Conservation (phyloP, 306 rosid species). For the Pyrus bretschneideri region DNA sequence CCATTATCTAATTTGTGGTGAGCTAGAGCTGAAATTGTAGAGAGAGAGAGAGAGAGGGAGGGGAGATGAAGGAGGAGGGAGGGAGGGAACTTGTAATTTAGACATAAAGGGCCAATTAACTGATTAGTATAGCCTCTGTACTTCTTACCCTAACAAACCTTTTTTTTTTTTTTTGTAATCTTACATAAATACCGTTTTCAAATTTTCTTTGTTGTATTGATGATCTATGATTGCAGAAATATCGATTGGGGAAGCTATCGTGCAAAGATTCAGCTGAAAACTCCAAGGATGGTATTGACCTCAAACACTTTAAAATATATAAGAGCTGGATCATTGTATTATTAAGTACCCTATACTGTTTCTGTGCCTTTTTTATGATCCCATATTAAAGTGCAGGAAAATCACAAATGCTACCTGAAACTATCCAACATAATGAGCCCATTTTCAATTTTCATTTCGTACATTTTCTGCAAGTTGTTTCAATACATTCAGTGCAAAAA, state of each 20-base stretch:
- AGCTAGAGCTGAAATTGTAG: background rate
- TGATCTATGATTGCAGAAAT: constrained; percentile 40
- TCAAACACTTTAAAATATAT: background rate
- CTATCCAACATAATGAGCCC: background rate
- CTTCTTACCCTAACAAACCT: background rate
- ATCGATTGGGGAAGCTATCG: constrained; percentile 50
- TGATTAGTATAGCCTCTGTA: background rate
- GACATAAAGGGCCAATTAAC: background rate
- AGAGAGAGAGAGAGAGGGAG: background rate
- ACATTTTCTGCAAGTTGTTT: background rate
- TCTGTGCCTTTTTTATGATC: background rate
- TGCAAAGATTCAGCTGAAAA: constrained; percentile 45
- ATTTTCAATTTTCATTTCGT: background rate
- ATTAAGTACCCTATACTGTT: background rate
- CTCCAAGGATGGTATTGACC: constrained; percentile 43
- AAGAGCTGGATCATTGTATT: background rate
- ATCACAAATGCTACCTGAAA: background rate
- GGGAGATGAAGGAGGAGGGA: background rate
- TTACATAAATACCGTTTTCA: background rate
- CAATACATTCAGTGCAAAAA: background rate
- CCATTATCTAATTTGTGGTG: background rate
- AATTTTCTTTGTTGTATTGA: background rate
- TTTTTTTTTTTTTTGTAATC: background rate
- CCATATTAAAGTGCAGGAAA: background rate
- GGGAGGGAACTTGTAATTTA: background rate